phyloP scores from a whole-genome alignment of 805 yeast species.

The Pichia ethanolica region DNA sequence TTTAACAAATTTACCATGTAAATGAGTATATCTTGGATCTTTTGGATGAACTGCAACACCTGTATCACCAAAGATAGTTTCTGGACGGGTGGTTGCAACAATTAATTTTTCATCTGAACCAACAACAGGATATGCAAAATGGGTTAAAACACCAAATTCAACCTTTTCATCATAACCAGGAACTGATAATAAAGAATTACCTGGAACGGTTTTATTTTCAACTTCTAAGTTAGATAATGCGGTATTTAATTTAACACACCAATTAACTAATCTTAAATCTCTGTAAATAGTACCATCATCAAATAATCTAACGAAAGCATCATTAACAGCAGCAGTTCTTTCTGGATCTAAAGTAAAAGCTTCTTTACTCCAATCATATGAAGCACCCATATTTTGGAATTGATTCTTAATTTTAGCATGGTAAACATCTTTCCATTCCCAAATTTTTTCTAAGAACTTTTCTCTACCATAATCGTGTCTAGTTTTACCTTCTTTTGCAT shows the following conservation, averaged over 20 bases:
- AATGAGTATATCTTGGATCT: constrained; percentile 84
- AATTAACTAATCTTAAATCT: constrained; percentile 86
- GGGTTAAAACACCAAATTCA: constrained; percentile 96
- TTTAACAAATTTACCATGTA: constrained; percentile 85
- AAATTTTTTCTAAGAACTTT: constrained; percentile 75
- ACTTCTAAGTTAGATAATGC: constrained; percentile 96
- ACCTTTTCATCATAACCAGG: constrained; percentile 88
- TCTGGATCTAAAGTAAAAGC: constrained; percentile 85
- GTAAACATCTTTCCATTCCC: constrained; percentile 98
- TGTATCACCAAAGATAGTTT: constrained; percentile 96
- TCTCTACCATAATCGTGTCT: constrained; percentile 96
- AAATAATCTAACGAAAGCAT: constrained; percentile 84
- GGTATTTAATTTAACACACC: constrained; percentile 93
- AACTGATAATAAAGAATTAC: constrained; percentile 70
- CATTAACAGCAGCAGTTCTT: constrained; percentile 71
- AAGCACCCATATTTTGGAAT: constrained; percentile 84
- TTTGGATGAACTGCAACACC: constrained; percentile 97
- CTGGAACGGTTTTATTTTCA: constrained; percentile 82
- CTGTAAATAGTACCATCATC: constrained; percentile 95
- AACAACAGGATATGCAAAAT: constrained; percentile 85
- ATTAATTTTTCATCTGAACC: constrained; percentile 77
- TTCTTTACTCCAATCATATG: constrained; percentile 94
- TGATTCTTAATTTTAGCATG: constrained; percentile 80
- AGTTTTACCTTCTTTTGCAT: constrained; percentile 81
- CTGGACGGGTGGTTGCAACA: constrained; percentile 98